These are phyloP conservation scores for Castanospermum australe DNA, from an alignment of 306 rosid species.

Conservation along the genomic window DNA sequence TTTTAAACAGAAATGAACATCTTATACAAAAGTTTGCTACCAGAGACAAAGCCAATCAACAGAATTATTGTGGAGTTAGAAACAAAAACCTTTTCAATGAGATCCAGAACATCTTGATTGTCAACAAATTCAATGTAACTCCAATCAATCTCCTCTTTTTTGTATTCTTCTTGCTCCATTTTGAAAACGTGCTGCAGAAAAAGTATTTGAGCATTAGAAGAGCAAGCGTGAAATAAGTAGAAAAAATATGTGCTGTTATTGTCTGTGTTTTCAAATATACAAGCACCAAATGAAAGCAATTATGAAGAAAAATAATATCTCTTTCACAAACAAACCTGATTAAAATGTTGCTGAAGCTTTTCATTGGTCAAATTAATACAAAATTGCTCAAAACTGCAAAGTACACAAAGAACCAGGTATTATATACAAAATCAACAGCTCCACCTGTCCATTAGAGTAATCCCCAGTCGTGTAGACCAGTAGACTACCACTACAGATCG, in stretches of 20 bases:
- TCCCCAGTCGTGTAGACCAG: not conserved
- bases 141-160: conserved; percentile 99
- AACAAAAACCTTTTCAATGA: conserved; percentile 87
- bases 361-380: conserved; percentile 98
- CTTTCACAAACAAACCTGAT: conserved; percentile 69
- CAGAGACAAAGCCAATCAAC: conserved; percentile 14
- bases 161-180: conserved; percentile 99
- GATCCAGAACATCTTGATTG: conserved; percentile 92
- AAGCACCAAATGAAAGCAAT: conserved; percentile 25
- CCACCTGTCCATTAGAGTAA: not conserved
- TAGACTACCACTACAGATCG: conserved; percentile 1
- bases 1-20: conserved; percentile 4
- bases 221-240: not conserved
- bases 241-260: not conserved
- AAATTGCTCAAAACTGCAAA: conserved; percentile 94
- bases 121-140: conserved; percentile 99
- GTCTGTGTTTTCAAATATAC: not conserved
- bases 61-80: conserved; percentile 25
- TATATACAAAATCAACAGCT: not conserved
- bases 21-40: conserved; percentile 9
- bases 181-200: conserved; percentile 93
- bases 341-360: conserved; percentile 98
- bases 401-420: conserved; percentile 22
- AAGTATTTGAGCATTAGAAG: conserved; percentile 33
- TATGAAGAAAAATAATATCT: conserved; percentile 19